These are phyloP conservation scores for Globisporangium irregulare DNA, from an alignment of 352 stramenopile genomes.

Conservation along the genomic window DNA sequence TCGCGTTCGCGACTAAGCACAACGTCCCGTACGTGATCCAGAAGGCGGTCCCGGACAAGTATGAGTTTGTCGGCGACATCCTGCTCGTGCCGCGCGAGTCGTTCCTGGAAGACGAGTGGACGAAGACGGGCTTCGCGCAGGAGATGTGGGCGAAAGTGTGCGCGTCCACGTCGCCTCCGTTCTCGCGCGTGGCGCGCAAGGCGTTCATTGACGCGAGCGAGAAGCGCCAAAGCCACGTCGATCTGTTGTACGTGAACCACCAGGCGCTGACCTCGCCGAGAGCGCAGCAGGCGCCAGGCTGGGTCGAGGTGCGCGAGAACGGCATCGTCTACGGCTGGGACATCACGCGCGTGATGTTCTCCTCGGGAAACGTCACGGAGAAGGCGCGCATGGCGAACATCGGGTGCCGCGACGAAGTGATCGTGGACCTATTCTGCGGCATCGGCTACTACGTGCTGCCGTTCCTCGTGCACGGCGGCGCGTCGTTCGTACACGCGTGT, in stretches of 20 bases:
- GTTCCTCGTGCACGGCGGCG: constrained; percentile 90
- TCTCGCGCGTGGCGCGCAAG: constrained; percentile 78
- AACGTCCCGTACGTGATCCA: constrained; percentile 30
- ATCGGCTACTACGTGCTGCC: constrained; percentile 98
- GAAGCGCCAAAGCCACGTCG: constrained; percentile 77
- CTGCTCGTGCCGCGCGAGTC: constrained; percentile 63
- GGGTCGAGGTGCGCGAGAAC: constrained; percentile 91
- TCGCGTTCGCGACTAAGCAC: constrained; percentile 49
- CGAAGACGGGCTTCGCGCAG: constrained; percentile 26
- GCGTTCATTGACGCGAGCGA: constrained; percentile 75
- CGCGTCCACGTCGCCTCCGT: constrained; percentile 38
- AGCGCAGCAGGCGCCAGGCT: constrained; percentile 40
- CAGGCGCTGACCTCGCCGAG: constrained; percentile 33
- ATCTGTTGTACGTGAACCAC: constrained; percentile 62
- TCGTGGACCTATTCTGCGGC: constrained; percentile 97
- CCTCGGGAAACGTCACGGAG: constrained; percentile 95
- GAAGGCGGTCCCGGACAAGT: constrained; percentile 54
- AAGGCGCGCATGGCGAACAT: constrained; percentile 92
- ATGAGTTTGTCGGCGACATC: constrained; percentile 77
- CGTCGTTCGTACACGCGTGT: constrained; percentile 89
- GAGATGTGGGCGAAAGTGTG: constrained; percentile 74
- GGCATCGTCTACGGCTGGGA: constrained; percentile 95
- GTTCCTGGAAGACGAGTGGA: constrained; percentile 61
- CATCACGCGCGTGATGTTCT: constrained; percentile 96
- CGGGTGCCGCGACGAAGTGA: constrained; percentile 80